These are phyloP conservation scores for Avena insularis DNA, from an alignment of 176 grass and related monocot genomes.

Conservation along the genomic window DNA sequence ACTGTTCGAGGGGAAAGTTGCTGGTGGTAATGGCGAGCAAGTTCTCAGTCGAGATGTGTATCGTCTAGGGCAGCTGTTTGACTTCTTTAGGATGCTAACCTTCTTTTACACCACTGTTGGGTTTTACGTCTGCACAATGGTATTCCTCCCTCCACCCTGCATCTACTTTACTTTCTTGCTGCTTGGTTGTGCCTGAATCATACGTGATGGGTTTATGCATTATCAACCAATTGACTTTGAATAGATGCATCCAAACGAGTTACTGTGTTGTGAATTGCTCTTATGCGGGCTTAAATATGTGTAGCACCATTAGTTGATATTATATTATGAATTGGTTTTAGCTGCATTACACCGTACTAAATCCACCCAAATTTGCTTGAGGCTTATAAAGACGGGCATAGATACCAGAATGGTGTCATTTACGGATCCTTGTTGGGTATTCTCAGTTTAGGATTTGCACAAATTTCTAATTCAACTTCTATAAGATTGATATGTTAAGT, in stretches of 20 bases:
- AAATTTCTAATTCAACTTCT: constrained; percentile 13
- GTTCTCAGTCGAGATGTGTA: constrained; percentile 94
- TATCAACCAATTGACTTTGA: background rate
- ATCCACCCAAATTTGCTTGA: background rate
- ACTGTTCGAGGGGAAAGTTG: constrained; percentile 96
- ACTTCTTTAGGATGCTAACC: constrained; percentile 97
- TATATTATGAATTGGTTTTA: constrained; percentile 27
- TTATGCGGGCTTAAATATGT: background rate
- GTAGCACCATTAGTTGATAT: constrained; percentile 10
- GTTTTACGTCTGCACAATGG: constrained; percentile 97
- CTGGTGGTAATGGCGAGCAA: constrained; percentile 96
- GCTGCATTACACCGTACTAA: background rate
- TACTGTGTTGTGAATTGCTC: constrained; percentile 10
- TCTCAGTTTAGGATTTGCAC: background rate
- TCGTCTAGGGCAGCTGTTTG: constrained; percentile 93
- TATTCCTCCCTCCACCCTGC: constrained; percentile 36
- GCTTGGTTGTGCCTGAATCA: constrained; percentile 6
- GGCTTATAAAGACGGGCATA: background rate
- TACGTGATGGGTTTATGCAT: background rate
- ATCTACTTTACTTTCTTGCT: background rate
- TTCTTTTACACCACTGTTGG: constrained; percentile 98
- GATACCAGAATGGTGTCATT: constrained; percentile 1
- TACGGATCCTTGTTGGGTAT: background rate
- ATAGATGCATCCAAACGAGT: background rate
- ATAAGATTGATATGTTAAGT: constrained; percentile 2